A percentile compares a stretch with the other conserved stretches of the same genome.
These are phyloP conservation scores for Puya raimondii DNA, from an alignment of 176 grass and related monocot species.

Conservation along the genomic window DNA sequence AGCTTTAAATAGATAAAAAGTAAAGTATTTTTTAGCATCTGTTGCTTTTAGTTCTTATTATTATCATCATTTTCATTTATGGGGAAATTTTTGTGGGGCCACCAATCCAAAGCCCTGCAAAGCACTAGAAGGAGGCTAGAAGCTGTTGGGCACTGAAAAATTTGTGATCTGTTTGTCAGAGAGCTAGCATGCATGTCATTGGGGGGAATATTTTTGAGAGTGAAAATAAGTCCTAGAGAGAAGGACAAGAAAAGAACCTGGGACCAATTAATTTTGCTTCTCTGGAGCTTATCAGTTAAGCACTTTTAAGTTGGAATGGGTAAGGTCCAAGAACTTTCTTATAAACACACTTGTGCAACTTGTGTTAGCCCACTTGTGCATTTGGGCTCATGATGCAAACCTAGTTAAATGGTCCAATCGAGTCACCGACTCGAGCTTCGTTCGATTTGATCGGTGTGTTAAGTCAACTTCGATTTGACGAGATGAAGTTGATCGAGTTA, in stretches of 20 bases:
- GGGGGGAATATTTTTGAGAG: neutral
- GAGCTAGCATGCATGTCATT: conserved; percentile 7
- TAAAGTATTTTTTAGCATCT: neutral
- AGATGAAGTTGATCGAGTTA: no score
- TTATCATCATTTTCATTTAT: neutral
- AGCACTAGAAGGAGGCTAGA: neutral
- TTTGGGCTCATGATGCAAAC: no score
- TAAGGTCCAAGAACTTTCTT: no score
- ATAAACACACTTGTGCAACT: no score
- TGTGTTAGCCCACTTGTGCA: no score
- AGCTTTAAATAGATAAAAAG: conserved; percentile 6
- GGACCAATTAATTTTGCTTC: neutral
- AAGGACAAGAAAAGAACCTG: conserved; percentile 7
- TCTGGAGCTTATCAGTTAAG: neutral
- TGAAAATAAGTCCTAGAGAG: neutral
- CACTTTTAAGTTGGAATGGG: no score
- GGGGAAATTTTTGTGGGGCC: neutral
- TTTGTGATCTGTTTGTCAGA: conserved; percentile 3
- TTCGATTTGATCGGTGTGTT: no score
- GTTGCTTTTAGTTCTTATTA: no score
- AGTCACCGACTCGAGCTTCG: no score
- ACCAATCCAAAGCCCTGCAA: neutral
- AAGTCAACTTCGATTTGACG: no score
- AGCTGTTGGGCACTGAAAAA: neutral
- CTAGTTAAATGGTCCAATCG: no score